Conservation (phyloP, 306 rosid genomes). For the Dalbergia cochinchinensis region DNA sequence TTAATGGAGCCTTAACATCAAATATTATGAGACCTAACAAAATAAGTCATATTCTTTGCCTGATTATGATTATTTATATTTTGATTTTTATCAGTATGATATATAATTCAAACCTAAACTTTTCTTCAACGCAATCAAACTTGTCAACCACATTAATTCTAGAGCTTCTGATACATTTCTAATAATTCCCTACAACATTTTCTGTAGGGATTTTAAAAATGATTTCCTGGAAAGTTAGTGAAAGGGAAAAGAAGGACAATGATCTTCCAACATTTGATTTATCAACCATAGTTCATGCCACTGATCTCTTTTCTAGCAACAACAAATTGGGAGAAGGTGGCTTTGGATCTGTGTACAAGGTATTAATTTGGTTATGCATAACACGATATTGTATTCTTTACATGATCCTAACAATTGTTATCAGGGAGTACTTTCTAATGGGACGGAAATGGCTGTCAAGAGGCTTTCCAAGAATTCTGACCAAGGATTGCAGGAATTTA, state of each 20-base stretch:
- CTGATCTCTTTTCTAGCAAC: conserved; percentile 43
- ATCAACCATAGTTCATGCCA: conserved; percentile 40
- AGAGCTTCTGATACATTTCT: neutral
- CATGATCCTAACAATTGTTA: neutral
- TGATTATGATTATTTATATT: too few species aligned
- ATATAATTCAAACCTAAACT: neutral
- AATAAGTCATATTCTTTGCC: neutral
- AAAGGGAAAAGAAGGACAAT: conserved; percentile 19
- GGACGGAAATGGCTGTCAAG: conserved; percentile 38
- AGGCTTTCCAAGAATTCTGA: conserved; percentile 7
- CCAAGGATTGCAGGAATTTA: conserved; percentile 31
- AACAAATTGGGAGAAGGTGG: conserved; percentile 61
- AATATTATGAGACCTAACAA: too few species aligned
- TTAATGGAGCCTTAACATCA: too few species aligned
- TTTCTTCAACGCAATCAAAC: neutral
- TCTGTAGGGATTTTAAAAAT: neutral
- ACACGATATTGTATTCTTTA: neutral
- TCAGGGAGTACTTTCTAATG: conserved; percentile 8
- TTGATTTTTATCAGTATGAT: too few species aligned
- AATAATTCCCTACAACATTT: neutral
- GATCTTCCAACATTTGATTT: conserved; percentile 52
- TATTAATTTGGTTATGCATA: neutral
- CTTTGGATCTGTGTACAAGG: conserved; percentile 60
- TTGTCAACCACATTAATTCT: neutral
- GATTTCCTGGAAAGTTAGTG: neutral